Percentiles rank a stretch among this genome's conserved stretches.
Conservation (phyloP, 371 early-diverging fungal species). For the Nematocida parisii region DNA sequence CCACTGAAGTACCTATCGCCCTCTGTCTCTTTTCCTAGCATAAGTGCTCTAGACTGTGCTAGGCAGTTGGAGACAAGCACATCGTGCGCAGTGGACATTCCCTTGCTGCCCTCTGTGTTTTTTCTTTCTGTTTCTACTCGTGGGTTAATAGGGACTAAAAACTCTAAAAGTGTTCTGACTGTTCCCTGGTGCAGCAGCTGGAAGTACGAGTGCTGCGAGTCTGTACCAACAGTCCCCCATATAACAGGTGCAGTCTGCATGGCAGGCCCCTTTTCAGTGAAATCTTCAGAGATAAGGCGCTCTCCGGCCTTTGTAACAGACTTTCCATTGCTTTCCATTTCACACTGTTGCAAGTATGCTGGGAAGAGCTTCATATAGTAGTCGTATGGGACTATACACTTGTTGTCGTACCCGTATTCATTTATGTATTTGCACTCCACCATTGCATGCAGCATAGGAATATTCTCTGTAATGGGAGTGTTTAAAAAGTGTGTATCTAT, state of each 20-base stretch:
- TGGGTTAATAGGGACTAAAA: constrained; percentile 84
- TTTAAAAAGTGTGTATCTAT: constrained; percentile 90
- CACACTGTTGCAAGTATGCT: constrained; percentile 91
- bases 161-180: constrained; percentile 85
- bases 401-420: constrained; percentile 79
- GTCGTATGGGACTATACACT: constrained; percentile 92
- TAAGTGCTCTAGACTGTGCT: constrained; percentile 93
- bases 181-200: constrained; percentile 98
- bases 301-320: constrained; percentile 72
- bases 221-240: constrained; percentile 98
- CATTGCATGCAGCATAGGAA: constrained; percentile 83
- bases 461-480: constrained; percentile 79
- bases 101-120: constrained; percentile 62
- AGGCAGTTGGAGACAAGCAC: constrained; percentile 93
- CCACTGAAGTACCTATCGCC: constrained; percentile 78
- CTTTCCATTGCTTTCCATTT: constrained; percentile 99
- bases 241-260: constrained; percentile 85
- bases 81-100: constrained; percentile 76
- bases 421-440: constrained; percentile 96
- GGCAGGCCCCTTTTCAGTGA: neutral
- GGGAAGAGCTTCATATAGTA: constrained; percentile 90
- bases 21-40: constrained; percentile 81
- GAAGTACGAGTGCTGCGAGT: constrained; percentile 98
- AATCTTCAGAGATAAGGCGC: neutral
- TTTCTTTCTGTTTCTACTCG: constrained; percentile 12